Percentiles rank a stretch among this genome's conserved stretches.
Evolutionary conservation across 805 yeast species (phyloP).

Genomic region (Tetrapisispora taiwanensis): DNA sequence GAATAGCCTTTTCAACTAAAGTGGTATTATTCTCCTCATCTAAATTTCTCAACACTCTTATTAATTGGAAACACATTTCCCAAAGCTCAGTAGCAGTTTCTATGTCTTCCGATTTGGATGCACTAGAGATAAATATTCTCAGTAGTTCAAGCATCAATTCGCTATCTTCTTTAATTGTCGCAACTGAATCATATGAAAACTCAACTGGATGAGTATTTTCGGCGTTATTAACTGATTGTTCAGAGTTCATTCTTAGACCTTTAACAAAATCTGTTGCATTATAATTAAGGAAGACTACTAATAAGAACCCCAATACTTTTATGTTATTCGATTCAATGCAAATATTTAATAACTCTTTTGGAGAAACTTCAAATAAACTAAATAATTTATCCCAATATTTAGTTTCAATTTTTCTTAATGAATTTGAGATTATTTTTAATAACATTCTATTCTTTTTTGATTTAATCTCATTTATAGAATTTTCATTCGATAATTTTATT

Average conservation of each 20-base stretch:
- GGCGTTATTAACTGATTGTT: not conserved
- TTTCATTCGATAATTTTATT: conserved; percentile 10
- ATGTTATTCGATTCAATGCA: conserved; percentile 27
- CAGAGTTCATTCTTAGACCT: not conserved
- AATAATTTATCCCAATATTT: conserved; percentile 26
- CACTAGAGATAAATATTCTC: conserved; percentile 22
- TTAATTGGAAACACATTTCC: conserved; percentile 29
- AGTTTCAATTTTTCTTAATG: conserved; percentile 27
- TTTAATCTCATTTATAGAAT: not conserved
- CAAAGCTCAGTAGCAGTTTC: conserved; percentile 25
- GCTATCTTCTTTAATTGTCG: conserved; percentile 20
- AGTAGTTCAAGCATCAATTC: conserved; percentile 25
- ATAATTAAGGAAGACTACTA: conserved; percentile 27
- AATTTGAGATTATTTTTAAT: conserved; percentile 27
- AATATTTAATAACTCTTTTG: conserved; percentile 22
- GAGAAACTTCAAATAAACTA: conserved; percentile 19
- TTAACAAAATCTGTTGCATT: conserved; percentile 14
- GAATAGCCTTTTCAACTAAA: conserved; percentile 16
- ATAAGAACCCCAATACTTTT: conserved; percentile 22
- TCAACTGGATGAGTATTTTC: not conserved
- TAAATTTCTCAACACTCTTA: conserved; percentile 21
- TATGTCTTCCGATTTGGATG: conserved; percentile 16
- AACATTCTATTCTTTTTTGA: conserved; percentile 9
- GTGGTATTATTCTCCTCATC: conserved; percentile 22
- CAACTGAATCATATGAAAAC: conserved; percentile 7